phyloP scores from a whole-genome alignment of 2,329 filamentous ascomycete species.

The Diaporthe sp. region DNA sequence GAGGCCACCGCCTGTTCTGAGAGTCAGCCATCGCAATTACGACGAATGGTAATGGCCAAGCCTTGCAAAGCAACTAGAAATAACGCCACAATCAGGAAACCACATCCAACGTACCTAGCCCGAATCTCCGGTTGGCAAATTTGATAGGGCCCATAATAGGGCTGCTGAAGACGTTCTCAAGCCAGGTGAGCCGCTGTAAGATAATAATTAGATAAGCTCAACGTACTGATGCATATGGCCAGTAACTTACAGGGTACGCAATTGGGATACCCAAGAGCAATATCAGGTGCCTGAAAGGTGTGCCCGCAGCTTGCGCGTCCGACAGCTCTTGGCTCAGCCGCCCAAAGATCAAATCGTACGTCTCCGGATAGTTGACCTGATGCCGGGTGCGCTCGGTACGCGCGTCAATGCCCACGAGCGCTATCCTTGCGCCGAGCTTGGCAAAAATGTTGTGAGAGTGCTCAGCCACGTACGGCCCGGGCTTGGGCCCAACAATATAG shows the following conservation, averaged over 20 bases:
- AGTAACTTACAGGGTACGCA: slow-evolving; percentile 77
- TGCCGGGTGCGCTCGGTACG: slow-evolving; percentile 91
- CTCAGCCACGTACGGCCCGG: slow-evolving; percentile 91
- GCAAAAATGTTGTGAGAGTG: slow-evolving; percentile 90
- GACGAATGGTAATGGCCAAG: background rate
- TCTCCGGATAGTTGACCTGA: slow-evolving; percentile 94
- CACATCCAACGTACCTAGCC: slow-evolving; percentile 65
- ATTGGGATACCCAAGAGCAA: slow-evolving; percentile 90
- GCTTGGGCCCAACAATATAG: slow-evolving; percentile 83
- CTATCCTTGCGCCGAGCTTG: slow-evolving; percentile 84
- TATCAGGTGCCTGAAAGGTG: slow-evolving; percentile 89
- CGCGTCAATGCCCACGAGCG: slow-evolving; percentile 91
- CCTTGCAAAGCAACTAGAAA: background rate
- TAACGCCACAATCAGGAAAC: background rate
- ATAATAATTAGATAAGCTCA: slow-evolving; percentile 39
- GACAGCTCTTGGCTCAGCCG: slow-evolving; percentile 79
- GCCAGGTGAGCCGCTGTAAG: slow-evolving; percentile 85
- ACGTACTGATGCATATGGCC: slow-evolving; percentile 56
- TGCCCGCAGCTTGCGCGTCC: slow-evolving; percentile 74
- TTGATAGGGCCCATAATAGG: slow-evolving; percentile 91
- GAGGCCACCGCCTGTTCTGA: slow-evolving; percentile 74
- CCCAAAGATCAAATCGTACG: slow-evolving; percentile 86
- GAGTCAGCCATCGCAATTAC: slow-evolving; percentile 37
- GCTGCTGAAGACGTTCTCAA: slow-evolving; percentile 91
- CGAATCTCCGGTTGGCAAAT: slow-evolving; percentile 91